Evolutionary conservation across 306 rosid genomes (phyloP).

Genomic region (Ochetophila trinervis): DNA sequence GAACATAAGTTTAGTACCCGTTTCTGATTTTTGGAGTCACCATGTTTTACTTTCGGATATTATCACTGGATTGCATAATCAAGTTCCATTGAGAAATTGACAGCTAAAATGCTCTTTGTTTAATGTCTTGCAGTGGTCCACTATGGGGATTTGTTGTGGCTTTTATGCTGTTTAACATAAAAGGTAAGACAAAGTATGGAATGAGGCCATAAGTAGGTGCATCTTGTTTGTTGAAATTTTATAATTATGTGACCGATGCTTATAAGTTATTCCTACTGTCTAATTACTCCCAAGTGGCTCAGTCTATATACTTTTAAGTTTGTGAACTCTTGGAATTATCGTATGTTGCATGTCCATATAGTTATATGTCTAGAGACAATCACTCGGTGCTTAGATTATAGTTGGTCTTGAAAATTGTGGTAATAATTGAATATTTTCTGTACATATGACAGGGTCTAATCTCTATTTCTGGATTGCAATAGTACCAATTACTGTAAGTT

Average conservation of each 20-base stretch:
- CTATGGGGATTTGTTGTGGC: conserved; percentile 97
- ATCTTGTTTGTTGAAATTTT: neutral
- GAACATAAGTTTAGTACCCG: too few relatives aligned
- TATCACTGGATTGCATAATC: conserved; percentile 17
- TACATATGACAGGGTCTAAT: conserved; percentile 69
- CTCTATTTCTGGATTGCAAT: conserved; percentile 97
- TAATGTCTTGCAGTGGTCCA: conserved; percentile 64
- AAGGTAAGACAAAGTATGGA: conserved; percentile 48
- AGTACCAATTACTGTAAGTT: conserved; percentile 77
- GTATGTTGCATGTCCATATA: neutral
- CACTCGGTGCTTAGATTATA: conserved; percentile 4
- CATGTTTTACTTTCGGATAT: neutral
- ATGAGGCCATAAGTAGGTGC: conserved; percentile 11
- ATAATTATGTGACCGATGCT: neutral
- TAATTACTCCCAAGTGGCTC: neutral
- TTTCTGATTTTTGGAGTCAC: neutral
- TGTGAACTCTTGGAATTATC: neutral
- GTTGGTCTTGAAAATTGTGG: conserved; percentile 22
- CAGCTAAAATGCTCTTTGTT: conserved; percentile 28
- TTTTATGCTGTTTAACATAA: conserved; percentile 88
- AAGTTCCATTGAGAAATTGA: conserved; percentile 16
- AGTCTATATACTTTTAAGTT: neutral
- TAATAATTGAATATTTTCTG: conserved; percentile 15
- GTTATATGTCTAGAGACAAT: neutral
- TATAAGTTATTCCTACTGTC: neutral